Conservation (phyloP, 306 rosid genomes). For the Quercus berberidifolia region DNA sequence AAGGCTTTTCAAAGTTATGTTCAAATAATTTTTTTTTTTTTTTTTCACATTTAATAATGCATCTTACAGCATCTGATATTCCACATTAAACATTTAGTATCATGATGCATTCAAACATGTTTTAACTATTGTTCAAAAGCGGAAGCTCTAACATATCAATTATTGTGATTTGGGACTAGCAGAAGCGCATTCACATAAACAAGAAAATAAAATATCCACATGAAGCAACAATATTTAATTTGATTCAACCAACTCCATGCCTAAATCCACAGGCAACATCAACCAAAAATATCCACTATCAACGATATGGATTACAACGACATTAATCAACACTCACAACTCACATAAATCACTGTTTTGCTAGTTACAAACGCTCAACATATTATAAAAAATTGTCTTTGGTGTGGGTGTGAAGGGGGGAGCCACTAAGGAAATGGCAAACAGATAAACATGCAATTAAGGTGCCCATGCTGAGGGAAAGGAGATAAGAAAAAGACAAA, state of each 20-base stretch:
- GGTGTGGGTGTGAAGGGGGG: neutral
- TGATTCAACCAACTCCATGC: too few relatives aligned
- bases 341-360: too few relatives aligned
- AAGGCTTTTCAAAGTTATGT: neutral
- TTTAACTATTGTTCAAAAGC: neutral
- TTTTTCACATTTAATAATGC: neutral
- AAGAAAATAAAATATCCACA: too few relatives aligned
- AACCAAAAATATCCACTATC: too few relatives aligned
- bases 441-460: neutral
- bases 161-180: too few relatives aligned
- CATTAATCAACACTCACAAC: too few relatives aligned
- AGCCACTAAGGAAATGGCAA: neutral
- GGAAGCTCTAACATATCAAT: too few relatives aligned
- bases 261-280: too few relatives aligned
- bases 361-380: neutral
- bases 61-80: neutral
- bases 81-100: neutral
- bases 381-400: neutral
- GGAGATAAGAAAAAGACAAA: constrained; percentile 41
- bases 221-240: too few relatives aligned
- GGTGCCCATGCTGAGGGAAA: neutral
- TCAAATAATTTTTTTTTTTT: neutral
- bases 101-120: neutral
- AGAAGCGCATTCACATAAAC: too few relatives aligned
- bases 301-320: too few relatives aligned